These are phyloP conservation scores for Daldinia caldariorum DNA, from an alignment of 495 filamentous ascomycete species.

Conservation along the genomic window DNA sequence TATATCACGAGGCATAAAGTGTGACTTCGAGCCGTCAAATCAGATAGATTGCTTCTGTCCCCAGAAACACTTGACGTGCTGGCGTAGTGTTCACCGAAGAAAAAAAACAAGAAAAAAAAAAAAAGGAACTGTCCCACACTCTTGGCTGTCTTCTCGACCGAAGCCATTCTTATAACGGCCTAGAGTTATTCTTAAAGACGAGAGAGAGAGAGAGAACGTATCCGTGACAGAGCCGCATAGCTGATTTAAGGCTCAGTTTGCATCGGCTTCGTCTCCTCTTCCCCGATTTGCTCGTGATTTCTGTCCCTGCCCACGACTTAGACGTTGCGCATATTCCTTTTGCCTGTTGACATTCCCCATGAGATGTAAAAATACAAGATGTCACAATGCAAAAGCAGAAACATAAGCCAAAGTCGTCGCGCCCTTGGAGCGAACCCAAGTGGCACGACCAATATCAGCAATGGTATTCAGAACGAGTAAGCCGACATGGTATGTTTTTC, in stretches of 20 bases:
- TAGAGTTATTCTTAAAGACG: conserved; percentile 29
- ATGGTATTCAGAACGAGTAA: conserved; percentile 44
- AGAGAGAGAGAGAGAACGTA: conserved; percentile 10
- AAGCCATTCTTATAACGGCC: conserved; percentile 33
- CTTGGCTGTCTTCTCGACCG: conserved; percentile 29
- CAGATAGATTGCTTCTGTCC: conserved; percentile 38
- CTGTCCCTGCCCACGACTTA: conserved; percentile 23
- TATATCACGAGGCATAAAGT: conserved; percentile 41
- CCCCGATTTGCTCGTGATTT: conserved; percentile 34
- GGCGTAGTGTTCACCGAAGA: conserved; percentile 34
- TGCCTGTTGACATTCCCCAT: conserved; percentile 21
- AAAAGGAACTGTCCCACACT: conserved; percentile 26
- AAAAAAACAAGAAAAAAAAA: too few species aligned
- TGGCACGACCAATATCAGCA: conserved; percentile 42
- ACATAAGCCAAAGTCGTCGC: conserved; percentile 44
- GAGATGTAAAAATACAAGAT: conserved; percentile 44
- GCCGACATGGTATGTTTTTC: conserved; percentile 42
- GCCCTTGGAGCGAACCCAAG: conserved; percentile 47
- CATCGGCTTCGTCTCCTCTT: conserved; percentile 28
- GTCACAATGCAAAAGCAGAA: conserved; percentile 49
- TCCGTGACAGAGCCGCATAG: conserved; percentile 44
- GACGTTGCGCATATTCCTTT: conserved; percentile 34
- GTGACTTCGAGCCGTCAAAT: conserved; percentile 40
- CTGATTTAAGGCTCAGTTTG: conserved; percentile 44
- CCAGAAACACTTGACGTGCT: conserved; percentile 27